Base-by-base conservation (phyloP, 441 rosid species). In the Pelargonium citronellum region DNA sequence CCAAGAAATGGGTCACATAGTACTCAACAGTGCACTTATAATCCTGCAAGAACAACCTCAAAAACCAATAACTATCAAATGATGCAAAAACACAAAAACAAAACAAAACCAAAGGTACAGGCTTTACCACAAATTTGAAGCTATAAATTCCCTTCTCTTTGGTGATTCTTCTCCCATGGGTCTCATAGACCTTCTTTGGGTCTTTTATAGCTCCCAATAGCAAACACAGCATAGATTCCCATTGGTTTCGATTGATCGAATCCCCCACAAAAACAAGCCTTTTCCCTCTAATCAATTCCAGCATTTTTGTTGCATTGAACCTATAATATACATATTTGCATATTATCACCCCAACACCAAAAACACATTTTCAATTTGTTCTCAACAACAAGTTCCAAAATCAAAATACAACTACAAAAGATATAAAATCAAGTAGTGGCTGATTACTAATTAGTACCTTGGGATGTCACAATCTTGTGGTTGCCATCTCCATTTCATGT, bases 171-270 rank as follows among this genome's bases (percentile, higher is more conserved):
- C 97, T 81, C 2, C 92, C 79, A 66, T 24, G 99, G 3, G 88
- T 87, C 78, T 94, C 96, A 72, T 91, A 91, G 64, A 91, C 92
- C 84, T 64, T 88, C 78, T 83, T 89, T 2, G 90, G 91, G 84
- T 91, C 99, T 77, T 64, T 83, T 67, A 90, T 77, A 49, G 89
- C 96, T 75, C 75, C 83, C 80, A 87, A 80, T 77, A 94, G 72
- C 89, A 90, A 57, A 77, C 99, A 94, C 67, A 94, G 81, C 94
- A 94, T 80, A 41, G 96, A 90, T 74, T 94, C 99, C 97, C 97
- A 91, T 64, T 89, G 99, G 79, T 91, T 90, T 77, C 97, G 85
- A 73, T 91, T 94, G 46, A 94, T 84, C n/a, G 97, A 91, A 83
- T 94, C 99, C 24, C 99, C 99, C 71, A 94, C 96, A 74, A 94